Percentiles rank a stretch among this genome's conserved stretches.
These are phyloP conservation scores for Metschnikowia lachancei DNA, from an alignment of 805 yeast genomes.

Conservation along the genomic window DNA sequence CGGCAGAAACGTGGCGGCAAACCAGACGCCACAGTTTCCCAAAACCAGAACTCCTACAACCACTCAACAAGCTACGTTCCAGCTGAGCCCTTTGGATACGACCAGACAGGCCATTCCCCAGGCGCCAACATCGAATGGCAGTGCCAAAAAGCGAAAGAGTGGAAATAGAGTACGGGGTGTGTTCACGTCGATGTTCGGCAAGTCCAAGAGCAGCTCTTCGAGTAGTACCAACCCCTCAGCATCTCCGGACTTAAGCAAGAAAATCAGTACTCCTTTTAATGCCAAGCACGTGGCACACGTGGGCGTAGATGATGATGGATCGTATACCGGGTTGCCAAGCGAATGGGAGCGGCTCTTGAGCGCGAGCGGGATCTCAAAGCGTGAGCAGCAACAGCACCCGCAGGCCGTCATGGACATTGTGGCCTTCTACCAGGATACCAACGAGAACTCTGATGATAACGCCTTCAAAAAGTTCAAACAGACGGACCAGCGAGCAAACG, in stretches of 20 bases:
- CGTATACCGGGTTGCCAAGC: slow-evolving; percentile 86
- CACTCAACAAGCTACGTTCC: slow-evolving; percentile 18
- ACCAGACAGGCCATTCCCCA: not conserved
- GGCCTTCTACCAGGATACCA: slow-evolving; percentile 70
- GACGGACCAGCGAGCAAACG: slow-evolving; percentile 17
- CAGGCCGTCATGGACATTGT: slow-evolving; percentile 92
- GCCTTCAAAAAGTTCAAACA: slow-evolving; percentile 44
- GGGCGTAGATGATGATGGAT: slow-evolving; percentile 83
- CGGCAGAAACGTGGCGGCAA: slow-evolving; percentile 2
- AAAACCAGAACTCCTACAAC: slow-evolving; percentile 22
- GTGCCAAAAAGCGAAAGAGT: slow-evolving; percentile 33
- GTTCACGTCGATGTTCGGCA: slow-evolving; percentile 51
- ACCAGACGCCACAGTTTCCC: slow-evolving; percentile 7
- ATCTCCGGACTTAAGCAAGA: slow-evolving; percentile 34
- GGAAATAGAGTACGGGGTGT: slow-evolving; percentile 59
- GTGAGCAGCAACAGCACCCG: slow-evolving; percentile 88
- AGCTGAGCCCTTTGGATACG: slow-evolving; percentile 22
- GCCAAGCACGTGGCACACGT: slow-evolving; percentile 92
- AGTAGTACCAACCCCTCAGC: slow-evolving; percentile 4
- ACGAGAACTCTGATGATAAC: slow-evolving; percentile 42
- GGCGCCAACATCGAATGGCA: slow-evolving; percentile 9
- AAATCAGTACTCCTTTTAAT: slow-evolving; percentile 88
- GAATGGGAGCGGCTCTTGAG: slow-evolving; percentile 86
- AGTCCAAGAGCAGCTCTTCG: slow-evolving; percentile 14
- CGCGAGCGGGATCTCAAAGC: slow-evolving; percentile 82